Evolutionary conservation across 768 basidiomycete species (phyloP), one percentile per base, ranked within the genome.

Genomic region (Lactarius sp.): DNA sequence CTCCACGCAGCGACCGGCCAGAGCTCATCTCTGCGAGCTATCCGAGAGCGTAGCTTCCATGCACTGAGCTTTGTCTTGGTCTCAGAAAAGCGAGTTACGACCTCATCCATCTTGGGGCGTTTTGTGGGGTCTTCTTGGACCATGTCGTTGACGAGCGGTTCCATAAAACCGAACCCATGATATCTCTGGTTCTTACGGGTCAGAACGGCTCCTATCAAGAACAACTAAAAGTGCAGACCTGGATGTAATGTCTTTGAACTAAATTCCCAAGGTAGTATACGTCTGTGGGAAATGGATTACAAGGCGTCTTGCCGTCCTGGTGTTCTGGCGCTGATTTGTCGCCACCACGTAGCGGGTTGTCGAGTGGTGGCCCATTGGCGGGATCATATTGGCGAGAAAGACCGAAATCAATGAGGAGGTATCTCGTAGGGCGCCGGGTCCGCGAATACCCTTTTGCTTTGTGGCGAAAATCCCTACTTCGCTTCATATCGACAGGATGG

Each of bases 21-120:
- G 1, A 59, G 12, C 18, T 59, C 58, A 7, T 41, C 6, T 39
- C 8, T 59, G 37, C 58, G 58, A 2, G 49, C 27, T 59, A 27
- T 27, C 27, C 27, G 27, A 27, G 27, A 27, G 27, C 27, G 27
- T 27, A 27, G 27, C 27, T 27, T 59, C 57, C 57, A 41, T n/a
- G 37, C n/a, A 18, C 49, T 51, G 5, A 59, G 57, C 27, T 31
- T 51, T 2, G 34, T 4, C 49, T 31, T 22, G 22, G 50, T 39
- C 20, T 50, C 57, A 7, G 33, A 34, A 47, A 57, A 34, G 7
- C 56, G 56, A 16, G 47, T 2, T 2, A 58, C 56, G 80, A 70
- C 84, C 80, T 50, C 66, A 52, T 53, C 34, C 33, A 56, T 44
- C 2, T 33, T 74, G 0, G 76, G 77, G 12, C 77, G 72, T 27